phyloP scores from a whole-genome alignment of 1,284 basidiomycete species.

The Meripilus lineatus region DNA sequence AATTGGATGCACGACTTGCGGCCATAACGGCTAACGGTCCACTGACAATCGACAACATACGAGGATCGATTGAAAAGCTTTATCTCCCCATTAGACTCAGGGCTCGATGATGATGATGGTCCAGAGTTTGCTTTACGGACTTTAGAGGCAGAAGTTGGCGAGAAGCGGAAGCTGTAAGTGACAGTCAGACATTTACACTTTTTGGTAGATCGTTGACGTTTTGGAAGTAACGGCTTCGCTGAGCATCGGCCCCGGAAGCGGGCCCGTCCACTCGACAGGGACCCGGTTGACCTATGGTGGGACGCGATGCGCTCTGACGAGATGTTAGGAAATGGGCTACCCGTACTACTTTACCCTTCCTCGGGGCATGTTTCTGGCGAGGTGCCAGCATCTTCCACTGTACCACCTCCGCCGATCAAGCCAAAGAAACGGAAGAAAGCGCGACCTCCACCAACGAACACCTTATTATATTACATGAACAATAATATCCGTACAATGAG shows the following conservation, averaged over 20 bases:
- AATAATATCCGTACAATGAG: constrained; percentile 68
- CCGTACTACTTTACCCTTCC: constrained; percentile 45
- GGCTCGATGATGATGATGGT: constrained; percentile 30
- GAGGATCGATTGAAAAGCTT: constrained; percentile 37
- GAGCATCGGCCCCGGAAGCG: constrained; percentile 42
- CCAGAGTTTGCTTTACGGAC: constrained; percentile 33
- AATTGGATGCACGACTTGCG: constrained; percentile 26
- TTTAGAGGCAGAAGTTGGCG: constrained; percentile 41
- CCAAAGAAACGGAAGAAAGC: constrained; percentile 28
- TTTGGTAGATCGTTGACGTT: constrained; percentile 4
- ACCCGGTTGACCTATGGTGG: constrained; percentile 68
- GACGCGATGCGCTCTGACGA: constrained; percentile 55
- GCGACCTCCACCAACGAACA: constrained; percentile 31
- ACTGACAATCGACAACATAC: constrained; percentile 8
- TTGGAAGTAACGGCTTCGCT: constrained; percentile 31
- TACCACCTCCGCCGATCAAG: constrained; percentile 32
- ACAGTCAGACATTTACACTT: background rate
- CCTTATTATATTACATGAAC: constrained; percentile 64
- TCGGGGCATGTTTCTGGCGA: constrained; percentile 27
- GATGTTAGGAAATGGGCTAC: constrained; percentile 62
- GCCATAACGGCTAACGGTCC: constrained; percentile 9
- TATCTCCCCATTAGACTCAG: constrained; percentile 34
- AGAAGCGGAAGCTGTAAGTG: constrained; percentile 62
- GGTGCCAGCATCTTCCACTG: constrained; percentile 14
- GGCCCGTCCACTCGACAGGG: constrained; percentile 24